Conservation (phyloP, 345 rosid genomes). For the Noccaea bulbosa region DNA sequence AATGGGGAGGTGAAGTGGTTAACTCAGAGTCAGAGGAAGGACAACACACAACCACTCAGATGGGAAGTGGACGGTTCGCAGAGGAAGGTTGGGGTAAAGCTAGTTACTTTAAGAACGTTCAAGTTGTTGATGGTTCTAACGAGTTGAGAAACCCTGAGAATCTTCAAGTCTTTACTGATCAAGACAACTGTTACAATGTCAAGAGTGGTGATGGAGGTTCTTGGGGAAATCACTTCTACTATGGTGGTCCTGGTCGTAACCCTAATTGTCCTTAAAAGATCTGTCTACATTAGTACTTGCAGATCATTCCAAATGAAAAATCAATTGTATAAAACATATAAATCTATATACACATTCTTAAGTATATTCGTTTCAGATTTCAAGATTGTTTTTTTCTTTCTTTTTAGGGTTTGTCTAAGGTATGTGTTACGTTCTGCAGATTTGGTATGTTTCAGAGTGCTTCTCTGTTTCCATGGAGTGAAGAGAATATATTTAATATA, state of each 20-base stretch:
- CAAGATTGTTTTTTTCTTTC: constrained; percentile 14
- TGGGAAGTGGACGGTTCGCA: constrained; percentile 77
- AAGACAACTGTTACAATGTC: constrained; percentile 70
- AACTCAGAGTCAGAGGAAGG: constrained; percentile 64
- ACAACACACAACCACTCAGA: constrained; percentile 65
- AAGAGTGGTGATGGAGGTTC: constrained; percentile 57
- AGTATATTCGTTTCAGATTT: constrained; percentile 31
- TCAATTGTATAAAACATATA: constrained; percentile 44
- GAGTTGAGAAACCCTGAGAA: constrained; percentile 62
- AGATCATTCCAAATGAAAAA: constrained; percentile 31
- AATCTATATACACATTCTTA: constrained; percentile 38
- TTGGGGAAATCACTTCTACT: constrained; percentile 74
- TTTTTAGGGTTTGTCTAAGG: constrained; percentile 5
- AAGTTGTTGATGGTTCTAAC: constrained; percentile 64
- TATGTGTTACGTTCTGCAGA: neutral
- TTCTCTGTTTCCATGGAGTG: constrained; percentile 38
- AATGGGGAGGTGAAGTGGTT: constrained; percentile 84
- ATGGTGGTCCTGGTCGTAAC: constrained; percentile 75
- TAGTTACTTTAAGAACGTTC: constrained; percentile 69
- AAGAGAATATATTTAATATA: constrained; percentile 18
- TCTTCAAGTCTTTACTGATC: constrained; percentile 61
- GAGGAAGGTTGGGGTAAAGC: constrained; percentile 68
- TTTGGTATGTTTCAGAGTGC: constrained; percentile 26
- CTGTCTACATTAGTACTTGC: constrained; percentile 21
- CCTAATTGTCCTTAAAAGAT: constrained; percentile 59